Conservation (phyloP, 306 rosid species). For the Quercus dentata region DNA sequence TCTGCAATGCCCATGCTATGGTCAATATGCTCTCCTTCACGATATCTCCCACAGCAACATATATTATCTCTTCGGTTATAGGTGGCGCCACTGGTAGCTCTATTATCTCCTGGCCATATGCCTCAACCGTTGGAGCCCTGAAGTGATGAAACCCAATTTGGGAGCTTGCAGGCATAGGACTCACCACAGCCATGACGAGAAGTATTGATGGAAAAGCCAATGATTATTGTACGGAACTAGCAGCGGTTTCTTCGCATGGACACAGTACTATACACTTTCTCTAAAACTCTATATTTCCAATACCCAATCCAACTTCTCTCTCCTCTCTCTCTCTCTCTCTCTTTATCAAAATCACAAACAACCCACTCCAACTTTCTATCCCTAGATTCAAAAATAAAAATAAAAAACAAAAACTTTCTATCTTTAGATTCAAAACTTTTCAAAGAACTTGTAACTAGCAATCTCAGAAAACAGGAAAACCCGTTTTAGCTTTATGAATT, state of each 20-base stretch:
- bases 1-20: conserved; percentile 67
- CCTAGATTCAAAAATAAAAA: no score
- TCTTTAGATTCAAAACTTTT: neutral
- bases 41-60: conserved; percentile 67
- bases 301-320: no score
- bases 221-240: conserved; percentile 1
- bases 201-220: conserved; percentile 4
- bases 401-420: neutral
- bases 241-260: no score
- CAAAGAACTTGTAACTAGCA: no score
- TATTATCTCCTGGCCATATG: no score
- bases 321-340: neutral
- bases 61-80: conserved; percentile 45
- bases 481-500: no score
- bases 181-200: conserved; percentile 45
- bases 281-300: no score
- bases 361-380: conserved; percentile 12
- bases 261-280: no score
- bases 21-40: conserved; percentile 54
- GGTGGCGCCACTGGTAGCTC: neutral
- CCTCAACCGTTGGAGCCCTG: conserved; percentile 5
- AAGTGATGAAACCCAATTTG: neutral
- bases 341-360: neutral
- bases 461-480: no score
- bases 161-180: no score